Evolutionary conservation across 2,329 filamentous ascomycete species (phyloP), one percentile per base, ranked within the genome.

Genomic region (Thielaviopsis populi): DNA sequence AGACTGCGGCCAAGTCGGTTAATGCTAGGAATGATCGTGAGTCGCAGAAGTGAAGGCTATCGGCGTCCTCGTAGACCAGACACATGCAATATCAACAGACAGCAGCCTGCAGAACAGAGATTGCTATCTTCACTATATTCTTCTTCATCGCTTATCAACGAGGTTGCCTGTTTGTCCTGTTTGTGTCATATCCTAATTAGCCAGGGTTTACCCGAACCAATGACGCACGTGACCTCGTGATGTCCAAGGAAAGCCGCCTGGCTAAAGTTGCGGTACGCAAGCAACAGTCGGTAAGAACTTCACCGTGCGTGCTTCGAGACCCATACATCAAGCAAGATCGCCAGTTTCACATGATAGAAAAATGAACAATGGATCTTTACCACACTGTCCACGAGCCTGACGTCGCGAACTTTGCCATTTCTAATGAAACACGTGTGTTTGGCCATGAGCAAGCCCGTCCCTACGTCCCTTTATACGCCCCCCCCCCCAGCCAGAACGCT

Each of bases 301-400:
- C 48, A 17, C 22, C 19, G 48, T 17, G 48, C 48, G 22, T 27
- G 48, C 48, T 27, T 54, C 22, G 19, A 27, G 22, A 17, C 17
- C 13, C 22, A 54, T 24, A 27, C 48, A 54, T 3, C 48, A 54
- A 54, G 48, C 24, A 54, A 54, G 24, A 54, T 54, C 19, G 48
- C 48, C 24, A 30, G 48, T 54, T 27, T 24, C 48, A 54, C 24
- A 54, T 54, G 48, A 24, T 27, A 15, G 24, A 19, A 54, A 54
- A 58, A 58, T 27, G 22, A 22, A 66, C 46, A 22, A 84, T 83
- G 81, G 80, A 83, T 59, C 59, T 63, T 70, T 82, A 83, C 70
- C 77, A 82, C 71, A 74, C 78, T 58, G 76, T 83, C 66, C 82
- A 85, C 70, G 81, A 80, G 68, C 77, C 79, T 68, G 83, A 85